These are phyloP conservation scores for Pseudogymnoascus sp. DNA, from an alignment of 2,329 filamentous ascomycete genomes.

Conservation along the genomic window DNA sequence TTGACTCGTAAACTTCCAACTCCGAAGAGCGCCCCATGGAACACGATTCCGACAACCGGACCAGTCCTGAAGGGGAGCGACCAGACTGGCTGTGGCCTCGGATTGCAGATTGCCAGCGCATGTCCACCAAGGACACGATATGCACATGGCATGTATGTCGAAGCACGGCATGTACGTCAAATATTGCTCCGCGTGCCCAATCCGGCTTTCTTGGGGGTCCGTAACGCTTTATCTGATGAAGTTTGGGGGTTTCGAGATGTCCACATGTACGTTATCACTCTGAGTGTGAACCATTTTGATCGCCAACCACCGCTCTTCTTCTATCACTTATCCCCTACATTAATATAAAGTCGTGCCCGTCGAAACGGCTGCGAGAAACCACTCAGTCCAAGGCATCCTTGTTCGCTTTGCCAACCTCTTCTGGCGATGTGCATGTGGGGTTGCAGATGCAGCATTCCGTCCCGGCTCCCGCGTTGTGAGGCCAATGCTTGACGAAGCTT, in stretches of 20 bases:
- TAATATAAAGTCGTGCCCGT: conserved; percentile 3
- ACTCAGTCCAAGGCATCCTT: background rate
- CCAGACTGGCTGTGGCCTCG: background rate
- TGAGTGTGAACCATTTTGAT: background rate
- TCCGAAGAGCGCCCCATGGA: background rate
- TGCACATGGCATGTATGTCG: conserved; percentile 4
- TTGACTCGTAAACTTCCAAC: background rate
- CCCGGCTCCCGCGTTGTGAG: conserved; percentile 2
- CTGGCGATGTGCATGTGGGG: conserved; percentile 5
- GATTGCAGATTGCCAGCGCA: conserved; percentile 6
- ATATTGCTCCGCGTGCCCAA: background rate
- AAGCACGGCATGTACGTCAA: conserved; percentile 4
- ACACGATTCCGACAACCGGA: background rate
- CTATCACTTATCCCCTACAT: background rate
- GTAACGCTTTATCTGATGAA: background rate
- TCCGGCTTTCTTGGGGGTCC: background rate
- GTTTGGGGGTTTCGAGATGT: conserved; percentile 1
- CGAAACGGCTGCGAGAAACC: conserved; percentile 1
- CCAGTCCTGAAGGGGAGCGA: background rate
- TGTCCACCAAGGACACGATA: background rate
- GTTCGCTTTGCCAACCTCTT: background rate
- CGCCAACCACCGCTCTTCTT: background rate
- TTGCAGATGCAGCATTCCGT: conserved; percentile 7
- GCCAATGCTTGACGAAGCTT: conserved; percentile 6
- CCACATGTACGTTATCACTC: background rate